Base-by-base conservation (phyloP, 2,329 filamentous ascomycete species). In the Hypoxylon sp. region DNA sequence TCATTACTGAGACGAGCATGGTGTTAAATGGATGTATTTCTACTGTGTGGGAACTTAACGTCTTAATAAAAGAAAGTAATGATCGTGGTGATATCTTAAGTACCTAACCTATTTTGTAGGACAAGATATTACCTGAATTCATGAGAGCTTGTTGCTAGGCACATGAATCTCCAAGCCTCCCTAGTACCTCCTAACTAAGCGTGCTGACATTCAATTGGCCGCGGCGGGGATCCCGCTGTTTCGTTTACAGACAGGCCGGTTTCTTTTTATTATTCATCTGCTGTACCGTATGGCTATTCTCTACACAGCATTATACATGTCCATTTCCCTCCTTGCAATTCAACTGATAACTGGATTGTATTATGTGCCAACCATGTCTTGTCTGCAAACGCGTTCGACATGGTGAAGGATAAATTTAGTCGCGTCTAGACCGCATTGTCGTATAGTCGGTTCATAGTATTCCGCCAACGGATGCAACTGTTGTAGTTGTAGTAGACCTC, bases 121-220 rank as follows among this genome's bases (percentile, higher is more conserved):
- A n/a, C 33, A 35, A 2, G 33, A 55, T 29, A 42, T 10, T 17
- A 44, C 33, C 22, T n/a, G 24, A 26, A 51, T 13, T 10, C 50
- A 31, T 53, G n/a, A 6, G 26, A 35, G 47, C 37, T 46, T 44
- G 57, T 14, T 61, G 26, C 26, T 31, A 26, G 44, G 19, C 33
- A 55, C 17, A 51, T 39, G 33, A 35, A 11, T 22, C n/a, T 52
- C 9, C 17, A 52, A 13, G 26, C 48, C 10, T n/a, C n/a, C n/a
- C n/a, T n/a, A n/a, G n/a, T n/a, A n/a, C n/a, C n/a, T n/a, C n/a
- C n/a, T n/a, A 46, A 19, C n/a, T 17, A 19, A 10, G 33, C 14
- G 37, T 39, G 17, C 44, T 24, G n/a, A 5, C 39, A 14, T 51
- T 39, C 8, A 1, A 22, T 52, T n/a, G 19, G 58, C 29, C n/a